Evolutionary conservation across 208 protist genomes (phyloP).

Genomic region (Wallacemonas sp.): DNA sequence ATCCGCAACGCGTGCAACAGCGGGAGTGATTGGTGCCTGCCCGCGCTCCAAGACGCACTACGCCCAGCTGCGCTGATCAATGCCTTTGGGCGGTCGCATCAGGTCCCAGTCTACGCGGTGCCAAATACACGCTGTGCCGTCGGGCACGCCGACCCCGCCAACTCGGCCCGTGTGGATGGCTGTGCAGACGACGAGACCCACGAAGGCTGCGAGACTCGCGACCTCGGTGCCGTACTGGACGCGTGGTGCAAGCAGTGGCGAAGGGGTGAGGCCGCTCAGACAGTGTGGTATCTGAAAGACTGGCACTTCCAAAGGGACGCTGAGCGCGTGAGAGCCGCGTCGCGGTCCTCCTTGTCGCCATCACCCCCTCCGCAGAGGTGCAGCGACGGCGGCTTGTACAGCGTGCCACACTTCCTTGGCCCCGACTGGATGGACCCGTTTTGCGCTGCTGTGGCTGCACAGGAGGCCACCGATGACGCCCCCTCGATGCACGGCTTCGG

Average conservation of each 20-base stretch:
- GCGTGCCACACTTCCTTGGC: slow-evolving; percentile 67
- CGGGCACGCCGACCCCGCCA: not conserved
- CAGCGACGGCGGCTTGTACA: slow-evolving; percentile 45
- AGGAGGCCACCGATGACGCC: not conserved
- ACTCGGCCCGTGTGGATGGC: no score
- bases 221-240: slow-evolving; percentile 9
- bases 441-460: slow-evolving; percentile 8
- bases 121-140: not conserved
- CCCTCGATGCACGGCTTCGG: slow-evolving; percentile 39
- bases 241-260: slow-evolving; percentile 18
- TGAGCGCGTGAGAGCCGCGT: no score
- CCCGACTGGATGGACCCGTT: slow-evolving; percentile 80
- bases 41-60: not conserved
- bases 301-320: slow-evolving; percentile 70
- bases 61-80: not conserved
- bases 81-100: not conserved
- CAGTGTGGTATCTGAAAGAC: slow-evolving; percentile 70
- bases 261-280: not conserved
- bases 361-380: not conserved
- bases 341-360: no score
- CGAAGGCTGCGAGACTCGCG: slow-evolving; percentile 6
- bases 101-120: slow-evolving; percentile 45
- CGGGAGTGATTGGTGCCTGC: not conserved
- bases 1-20: slow-evolving; percentile 36
- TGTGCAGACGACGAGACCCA: slow-evolving; percentile 1